Base-by-base conservation (phyloP, 352 stramenopile species). In the Hyaloperonospora brassicae region DNA sequence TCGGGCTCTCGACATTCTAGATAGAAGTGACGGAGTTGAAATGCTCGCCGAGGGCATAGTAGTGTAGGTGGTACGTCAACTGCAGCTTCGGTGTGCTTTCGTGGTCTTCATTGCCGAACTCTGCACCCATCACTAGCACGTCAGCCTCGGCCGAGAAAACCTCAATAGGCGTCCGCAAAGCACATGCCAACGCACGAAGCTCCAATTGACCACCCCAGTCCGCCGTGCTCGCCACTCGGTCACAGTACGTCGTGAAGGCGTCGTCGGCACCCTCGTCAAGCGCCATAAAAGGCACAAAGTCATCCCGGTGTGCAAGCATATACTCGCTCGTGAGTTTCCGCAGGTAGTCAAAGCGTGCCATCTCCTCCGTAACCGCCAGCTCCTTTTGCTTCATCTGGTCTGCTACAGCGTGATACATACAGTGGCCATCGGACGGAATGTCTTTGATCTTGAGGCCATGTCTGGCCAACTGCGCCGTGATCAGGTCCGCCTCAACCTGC, bases 21-120 rank as follows among this genome's bases (percentile, higher is more conserved):
- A 49, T n/a, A 22, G 46, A 34, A 36, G 55, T 57, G 13, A 98
- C 90, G 35, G 93, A 97, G 84, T 99, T 99, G 70, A 98, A 99
- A 73, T 99, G 97, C 63, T 98, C 95, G n/a, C 97, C 97, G 34
- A 99, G 81, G 34, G 96, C 89, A 79, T 98, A 99, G 72, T 98
- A 99, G 72, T 99, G 90, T 54, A 97, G 68, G 69, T 99, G 97
- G 53, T 90, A 95, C 21, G 93, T 97, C 48, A 99, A 64, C 52
- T 90, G 73, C 42, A 99, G 83, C 51, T 86, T 69, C 10, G 64
- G 51, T 22, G 79, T 70, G 11, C 42, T 68, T 22, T 56, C 43
- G 36, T 59, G 63, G 36, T 67, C 50, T 41, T 64, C 65, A 42
- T 58, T 39, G 8, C 59, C 52, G 47, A 87, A 89, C 43, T 97